Evolutionary conservation across 176 grass and related monocot species (phyloP), one percentile per base, ranked within the genome.

Genomic region (Aegilops longissima): DNA sequence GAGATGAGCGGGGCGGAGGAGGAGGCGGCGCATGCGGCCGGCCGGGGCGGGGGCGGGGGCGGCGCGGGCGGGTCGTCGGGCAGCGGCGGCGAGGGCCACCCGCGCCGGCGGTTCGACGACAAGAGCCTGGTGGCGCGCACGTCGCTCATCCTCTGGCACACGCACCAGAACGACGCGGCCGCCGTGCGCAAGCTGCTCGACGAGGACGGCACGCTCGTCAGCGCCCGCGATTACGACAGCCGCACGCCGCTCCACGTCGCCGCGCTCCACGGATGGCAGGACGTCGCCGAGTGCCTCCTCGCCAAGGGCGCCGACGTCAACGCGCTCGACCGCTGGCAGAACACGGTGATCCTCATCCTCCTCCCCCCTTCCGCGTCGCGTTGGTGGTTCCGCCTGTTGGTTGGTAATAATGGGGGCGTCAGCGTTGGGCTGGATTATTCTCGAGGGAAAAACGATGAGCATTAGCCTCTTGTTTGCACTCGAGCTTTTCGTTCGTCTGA

Each of bases 121-220:
- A 99, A 99, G 94, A 83, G 87, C 44, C 74, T 92, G 23, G 97
- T 99, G 67, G 95, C 89, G 44, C 87, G 94, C 23, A 99, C 97
- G 45, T 96, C 94, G 83, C 92, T 99, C 51, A 99, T 99, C 90
- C 90, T 99, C n/a, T 99, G 97, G 97, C 97, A 99, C 89, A 93
- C 97, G 80, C 97, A 99, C 85, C 97, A 99, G 90, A 97, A 99
- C 90, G 94, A 99, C 83, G 89, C 40, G 5, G 38, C 33, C 51
- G 90, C 94, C 66, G 94, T 99, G 83, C 87, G 94, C 45, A 99
- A 94, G 90, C 92, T 99, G 62, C 92, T 99, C 25, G 92, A 99
- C 52, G 94, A 99, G 88, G 94, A 99, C 84, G 87, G 39, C 54
- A 33, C 77, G 66, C 97, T 99, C 85, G 97, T 99, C 85, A 93